Evolutionary conservation across 805 yeast species (phyloP).

Genomic region (Candida morakotiae): DNA sequence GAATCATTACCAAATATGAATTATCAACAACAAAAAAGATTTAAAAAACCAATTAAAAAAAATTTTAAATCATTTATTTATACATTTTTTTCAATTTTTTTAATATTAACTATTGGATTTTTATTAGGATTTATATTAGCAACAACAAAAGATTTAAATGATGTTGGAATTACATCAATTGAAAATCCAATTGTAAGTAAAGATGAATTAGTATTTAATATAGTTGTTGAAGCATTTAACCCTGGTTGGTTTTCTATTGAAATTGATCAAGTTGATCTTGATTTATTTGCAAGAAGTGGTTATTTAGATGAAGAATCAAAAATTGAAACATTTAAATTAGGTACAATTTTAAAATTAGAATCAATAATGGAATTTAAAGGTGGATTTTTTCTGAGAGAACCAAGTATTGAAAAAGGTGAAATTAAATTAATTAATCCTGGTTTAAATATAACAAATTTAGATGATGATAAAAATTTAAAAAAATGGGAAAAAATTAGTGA

Average conservation of each 20-base stretch:
- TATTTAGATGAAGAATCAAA: constrained; percentile 26
- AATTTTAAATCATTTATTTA: constrained; percentile 33
- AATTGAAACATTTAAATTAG: constrained; percentile 69
- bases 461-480: constrained; percentile 31
- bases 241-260: constrained; percentile 78
- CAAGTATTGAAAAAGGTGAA: constrained; percentile 59
- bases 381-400: constrained; percentile 64
- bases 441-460: constrained; percentile 26
- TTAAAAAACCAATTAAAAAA: constrained; percentile 7
- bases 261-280: constrained; percentile 66
- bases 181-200: constrained; percentile 72
- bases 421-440: constrained; percentile 77
- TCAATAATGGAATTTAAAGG: constrained; percentile 74
- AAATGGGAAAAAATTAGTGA: constrained; percentile 74
- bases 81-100: constrained; percentile 41
- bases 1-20: constrained; percentile 15
- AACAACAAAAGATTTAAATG: constrained; percentile 75
- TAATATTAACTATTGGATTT: constrained; percentile 69
- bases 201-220: constrained; percentile 79
- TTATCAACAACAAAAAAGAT: constrained; percentile 20
- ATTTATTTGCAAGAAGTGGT: constrained; percentile 76
- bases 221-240: constrained; percentile 75
- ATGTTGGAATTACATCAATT: constrained; percentile 57
- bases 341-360: constrained; percentile 63
- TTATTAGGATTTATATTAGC: constrained; percentile 81